Evolutionary conservation across 2,329 filamentous ascomycete genomes (phyloP).

Genomic region (Fusarium mangiferae): DNA sequence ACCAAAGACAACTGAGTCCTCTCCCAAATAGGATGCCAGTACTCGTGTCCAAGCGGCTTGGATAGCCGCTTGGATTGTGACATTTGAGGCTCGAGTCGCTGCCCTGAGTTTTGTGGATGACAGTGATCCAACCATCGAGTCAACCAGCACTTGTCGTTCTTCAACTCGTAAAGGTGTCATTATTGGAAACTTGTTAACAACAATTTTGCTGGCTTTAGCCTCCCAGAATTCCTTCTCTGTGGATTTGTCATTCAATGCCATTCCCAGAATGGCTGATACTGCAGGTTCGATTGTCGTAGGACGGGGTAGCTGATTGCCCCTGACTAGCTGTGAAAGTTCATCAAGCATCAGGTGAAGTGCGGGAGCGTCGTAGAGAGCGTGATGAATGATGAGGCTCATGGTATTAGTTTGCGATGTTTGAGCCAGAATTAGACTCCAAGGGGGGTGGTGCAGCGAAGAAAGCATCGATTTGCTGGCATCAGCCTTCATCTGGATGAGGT

Average conservation of each 20-base stretch:
- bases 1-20: conserved; percentile 79
- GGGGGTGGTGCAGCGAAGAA: conserved; percentile 61
- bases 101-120: conserved; percentile 61
- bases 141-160: conserved; percentile 48
- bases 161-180: conserved; percentile 70
- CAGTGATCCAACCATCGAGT: conserved; percentile 48
- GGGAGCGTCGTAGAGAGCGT: conserved; percentile 86
- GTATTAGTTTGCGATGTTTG: conserved; percentile 30
- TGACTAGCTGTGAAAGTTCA: conserved; percentile 59
- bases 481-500: conserved; percentile 52
- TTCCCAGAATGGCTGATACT: conserved; percentile 56
- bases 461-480: conserved; percentile 50
- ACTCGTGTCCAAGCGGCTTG: conserved; percentile 83
- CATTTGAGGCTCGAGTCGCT: conserved; percentile 65
- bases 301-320: conserved; percentile 12
- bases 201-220: conserved; percentile 59
- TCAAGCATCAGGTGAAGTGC: conserved; percentile 74
- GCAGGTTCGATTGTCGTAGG: conserved; percentile 47
- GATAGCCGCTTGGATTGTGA: conserved; percentile 79
- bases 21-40: conserved; percentile 80
- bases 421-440: conserved; percentile 71
- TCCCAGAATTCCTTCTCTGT: conserved; percentile 71
- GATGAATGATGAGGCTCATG: conserved; percentile 70
- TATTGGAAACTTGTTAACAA: conserved; percentile 78
- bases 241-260: conserved; percentile 41